Evolutionary conservation across 2,329 filamentous ascomycete genomes (phyloP), one percentile per base, ranked within the genome.

Genomic region (Beauveria sp.): DNA sequence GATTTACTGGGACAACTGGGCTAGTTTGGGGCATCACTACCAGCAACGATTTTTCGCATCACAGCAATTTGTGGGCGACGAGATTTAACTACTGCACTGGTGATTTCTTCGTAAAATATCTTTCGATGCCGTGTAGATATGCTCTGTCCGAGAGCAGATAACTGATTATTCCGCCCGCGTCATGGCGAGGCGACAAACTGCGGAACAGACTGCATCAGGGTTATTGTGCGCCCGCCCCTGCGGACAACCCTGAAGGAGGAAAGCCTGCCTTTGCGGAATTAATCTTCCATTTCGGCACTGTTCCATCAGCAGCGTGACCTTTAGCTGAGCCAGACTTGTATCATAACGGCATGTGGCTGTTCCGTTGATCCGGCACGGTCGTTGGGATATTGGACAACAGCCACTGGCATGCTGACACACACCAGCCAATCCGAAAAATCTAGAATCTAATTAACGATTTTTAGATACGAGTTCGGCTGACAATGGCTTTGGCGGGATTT

Each of bases 331-430:
- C 44, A 34, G 28, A 47, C 18, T 14, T 58, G 55, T 16, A 26
- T 12, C n/a, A 51, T 52, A 47, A 59, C 56, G 47, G 22, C 56
- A 59, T 59, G 47, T 59, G 56, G 40, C 40, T 46, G 56, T 52
- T 59, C 56, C 56, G 56, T 46, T 59, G 56, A 51, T 34, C 56
- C 56, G 56, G 26, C 20, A n/a, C 56, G 56, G 56, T 26, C 48
- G n/a, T 51, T 52, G 20, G 56, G 56, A 40, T 30, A 43, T 2
- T 1, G 7, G 6, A 46, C 41, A 55, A 24, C 40, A 24, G 9
- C 22, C 24, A 43, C 20, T n/a, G 28, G 53, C 40, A 24, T 20
- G 20, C 18, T 55, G 24, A 12, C 40, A 30, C 40, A 22, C 53
- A 34, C 41, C 10, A 48, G 34, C 16, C 55, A 50, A 51, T 58